Percentiles rank a stretch among this genome's conserved stretches.
These are phyloP conservation scores for Naumovozyma castellii DNA, from an alignment of 805 yeast genomes.

Conservation along the genomic window DNA sequence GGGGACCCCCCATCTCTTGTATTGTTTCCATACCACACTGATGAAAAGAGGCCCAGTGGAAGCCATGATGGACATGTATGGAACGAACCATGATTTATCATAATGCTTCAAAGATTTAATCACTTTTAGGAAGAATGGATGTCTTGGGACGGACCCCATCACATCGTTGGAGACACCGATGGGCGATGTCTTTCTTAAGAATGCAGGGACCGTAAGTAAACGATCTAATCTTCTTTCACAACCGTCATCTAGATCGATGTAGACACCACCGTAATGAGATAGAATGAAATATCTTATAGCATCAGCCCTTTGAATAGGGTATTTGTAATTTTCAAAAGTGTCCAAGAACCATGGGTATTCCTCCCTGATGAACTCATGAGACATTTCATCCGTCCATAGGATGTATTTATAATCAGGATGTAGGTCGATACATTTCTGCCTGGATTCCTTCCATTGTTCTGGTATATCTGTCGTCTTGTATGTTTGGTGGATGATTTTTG, in stretches of 20 bases:
- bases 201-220: slow-evolving; percentile 69
- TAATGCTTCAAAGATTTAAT: slow-evolving; percentile 54
- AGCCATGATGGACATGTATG: slow-evolving; percentile 86
- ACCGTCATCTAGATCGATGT: slow-evolving; percentile 85
- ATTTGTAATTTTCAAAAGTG: slow-evolving; percentile 68
- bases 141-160: slow-evolving; percentile 80
- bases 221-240: slow-evolving; percentile 76
- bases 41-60: slow-evolving; percentile 87
- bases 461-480: slow-evolving; percentile 75
- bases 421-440: slow-evolving; percentile 60
- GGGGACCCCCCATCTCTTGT: slow-evolving; percentile 69
- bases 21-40: slow-evolving; percentile 80
- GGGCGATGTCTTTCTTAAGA: slow-evolving; percentile 78
- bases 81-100: slow-evolving; percentile 71
- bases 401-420: slow-evolving; percentile 86
- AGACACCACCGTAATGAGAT: slow-evolving; percentile 79
- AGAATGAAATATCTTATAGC: slow-evolving; percentile 81
- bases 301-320: slow-evolving; percentile 83
- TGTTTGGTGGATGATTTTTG: slow-evolving; percentile 89
- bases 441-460: slow-evolving; percentile 71
- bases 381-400: slow-evolving; percentile 82
- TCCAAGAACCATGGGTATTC: slow-evolving; percentile 79
- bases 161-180: slow-evolving; percentile 90
- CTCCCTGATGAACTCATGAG: slow-evolving; percentile 66
- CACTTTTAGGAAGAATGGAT: slow-evolving; percentile 71